Percentiles rank a stretch among this genome's conserved stretches.
These are phyloP conservation scores for Dacryopinax primogenitus DNA, from an alignment of 768 basidiomycete species.

Conservation along the genomic window DNA sequence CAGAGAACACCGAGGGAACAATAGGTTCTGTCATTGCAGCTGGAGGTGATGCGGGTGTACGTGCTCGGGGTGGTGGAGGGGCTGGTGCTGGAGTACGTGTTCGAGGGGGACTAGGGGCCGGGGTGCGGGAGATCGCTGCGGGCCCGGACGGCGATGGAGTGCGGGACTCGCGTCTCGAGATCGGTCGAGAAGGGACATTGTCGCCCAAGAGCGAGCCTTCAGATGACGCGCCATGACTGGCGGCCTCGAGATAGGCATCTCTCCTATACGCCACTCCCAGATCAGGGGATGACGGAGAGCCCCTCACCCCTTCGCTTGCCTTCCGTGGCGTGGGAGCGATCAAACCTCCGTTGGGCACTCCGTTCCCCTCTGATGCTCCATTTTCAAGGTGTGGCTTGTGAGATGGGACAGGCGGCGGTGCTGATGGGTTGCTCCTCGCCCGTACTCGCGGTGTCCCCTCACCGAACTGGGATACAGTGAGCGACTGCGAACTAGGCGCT, in stretches of 20 bases:
- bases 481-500: neutral
- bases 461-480: neutral
- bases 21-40: neutral
- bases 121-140: neutral
- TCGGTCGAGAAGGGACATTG: neutral
- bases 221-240: neutral
- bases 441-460: neutral
- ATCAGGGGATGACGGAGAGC: neutral
- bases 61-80: neutral
- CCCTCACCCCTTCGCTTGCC: neutral
- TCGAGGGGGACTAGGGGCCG: neutral
- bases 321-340: conserved; percentile 1
- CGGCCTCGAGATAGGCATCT: neutral
- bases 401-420: neutral
- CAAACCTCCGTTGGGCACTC: neutral
- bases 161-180: neutral
- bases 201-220: neutral
- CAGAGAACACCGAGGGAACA: neutral
- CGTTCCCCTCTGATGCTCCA: neutral
- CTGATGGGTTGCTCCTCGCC: neutral
- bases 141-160: neutral
- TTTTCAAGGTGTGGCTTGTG: neutral
- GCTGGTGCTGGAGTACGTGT: neutral
- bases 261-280: neutral
- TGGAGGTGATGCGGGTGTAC: neutral